Percentiles rank a stretch among this genome's conserved stretches.
Evolutionary conservation across 208 protist species (phyloP).

Genomic region (Strigomonas culicis): DNA sequence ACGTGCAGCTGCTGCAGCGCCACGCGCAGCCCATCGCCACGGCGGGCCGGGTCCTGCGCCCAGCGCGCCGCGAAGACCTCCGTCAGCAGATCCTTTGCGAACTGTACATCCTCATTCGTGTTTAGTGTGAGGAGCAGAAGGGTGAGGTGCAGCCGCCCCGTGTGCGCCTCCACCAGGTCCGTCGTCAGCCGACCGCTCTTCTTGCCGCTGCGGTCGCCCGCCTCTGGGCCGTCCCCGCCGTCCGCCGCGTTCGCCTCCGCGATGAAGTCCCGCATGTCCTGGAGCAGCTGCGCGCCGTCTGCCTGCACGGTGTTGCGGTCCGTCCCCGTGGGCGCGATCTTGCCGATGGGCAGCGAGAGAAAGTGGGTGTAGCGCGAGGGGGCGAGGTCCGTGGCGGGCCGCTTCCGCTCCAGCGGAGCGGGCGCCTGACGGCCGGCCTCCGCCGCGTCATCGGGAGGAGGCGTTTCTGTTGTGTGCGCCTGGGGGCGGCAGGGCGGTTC

Average conservation of each 20-base stretch:
- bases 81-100: constrained; percentile 49
- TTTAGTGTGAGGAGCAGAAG: constrained; percentile 64
- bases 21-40: not conserved
- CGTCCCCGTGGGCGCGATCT: constrained; percentile 23
- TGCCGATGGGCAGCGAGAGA: constrained; percentile 68
- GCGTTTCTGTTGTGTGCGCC: not conserved
- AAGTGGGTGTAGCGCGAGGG: constrained; percentile 74
- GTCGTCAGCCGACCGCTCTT: not conserved
- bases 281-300: constrained; percentile 17
- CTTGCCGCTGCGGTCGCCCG: not conserved
- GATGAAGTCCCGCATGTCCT: constrained; percentile 22
- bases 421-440: not conserved
- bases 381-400: constrained; percentile 11
- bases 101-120: constrained; percentile 36
- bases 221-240: not conserved
- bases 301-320: constrained; percentile 24
- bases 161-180: constrained; percentile 28
- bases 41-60: not conserved
- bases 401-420: constrained; percentile 9
- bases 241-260: not conserved
- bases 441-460: not conserved
- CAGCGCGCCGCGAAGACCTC: constrained; percentile 5
- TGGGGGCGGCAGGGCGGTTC: constrained; percentile 6
- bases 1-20: constrained; percentile 19
- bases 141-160: constrained; percentile 63